These are phyloP conservation scores for Cutaneotrichosporon sp. DNA, from an alignment of 1,284 basidiomycete genomes.

Conservation along the genomic window DNA sequence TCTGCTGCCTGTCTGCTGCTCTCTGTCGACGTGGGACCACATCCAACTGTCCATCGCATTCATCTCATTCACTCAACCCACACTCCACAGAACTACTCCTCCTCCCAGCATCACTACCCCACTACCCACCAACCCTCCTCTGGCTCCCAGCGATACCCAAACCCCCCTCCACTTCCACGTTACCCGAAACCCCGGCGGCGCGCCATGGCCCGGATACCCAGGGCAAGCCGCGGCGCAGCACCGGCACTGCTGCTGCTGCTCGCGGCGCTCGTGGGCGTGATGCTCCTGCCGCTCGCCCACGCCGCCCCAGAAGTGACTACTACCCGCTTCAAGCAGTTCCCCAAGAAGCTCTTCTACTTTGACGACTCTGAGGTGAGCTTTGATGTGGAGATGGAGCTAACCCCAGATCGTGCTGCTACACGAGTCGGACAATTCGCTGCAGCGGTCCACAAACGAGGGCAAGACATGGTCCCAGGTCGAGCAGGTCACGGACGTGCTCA, in stretches of 20 bases:
- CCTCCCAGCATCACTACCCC: too few species aligned
- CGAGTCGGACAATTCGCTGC: constrained; percentile 70
- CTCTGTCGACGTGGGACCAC: neutral
- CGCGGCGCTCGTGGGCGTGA: neutral
- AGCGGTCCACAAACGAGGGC: constrained; percentile 87
- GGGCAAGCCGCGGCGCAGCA: constrained; percentile 4
- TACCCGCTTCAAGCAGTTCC: constrained; percentile 65
- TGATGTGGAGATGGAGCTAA: neutral
- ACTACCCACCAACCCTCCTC: neutral
- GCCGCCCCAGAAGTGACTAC: constrained; percentile 25
- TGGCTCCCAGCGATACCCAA: neutral
- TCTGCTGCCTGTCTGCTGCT: too few species aligned
- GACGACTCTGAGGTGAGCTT: constrained; percentile 75
- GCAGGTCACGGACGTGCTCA: constrained; percentile 66
- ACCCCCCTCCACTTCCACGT: neutral
- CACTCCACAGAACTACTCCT: too few species aligned
- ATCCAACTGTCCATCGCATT: neutral
- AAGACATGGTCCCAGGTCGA: constrained; percentile 70
- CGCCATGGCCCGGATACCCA: constrained; percentile 5
- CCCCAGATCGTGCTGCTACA: constrained; percentile 76
- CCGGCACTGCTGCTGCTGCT: constrained; percentile 3
- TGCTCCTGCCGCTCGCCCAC: constrained; percentile 8
- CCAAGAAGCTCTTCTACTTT: constrained; percentile 85
- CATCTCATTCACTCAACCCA: neutral
- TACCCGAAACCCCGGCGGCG: neutral